A percentile compares a stretch with the other conserved stretches of the same genome.
Conservation (phyloP, 2,329 filamentous ascomycete genomes). For the Fusarium napiforme region DNA sequence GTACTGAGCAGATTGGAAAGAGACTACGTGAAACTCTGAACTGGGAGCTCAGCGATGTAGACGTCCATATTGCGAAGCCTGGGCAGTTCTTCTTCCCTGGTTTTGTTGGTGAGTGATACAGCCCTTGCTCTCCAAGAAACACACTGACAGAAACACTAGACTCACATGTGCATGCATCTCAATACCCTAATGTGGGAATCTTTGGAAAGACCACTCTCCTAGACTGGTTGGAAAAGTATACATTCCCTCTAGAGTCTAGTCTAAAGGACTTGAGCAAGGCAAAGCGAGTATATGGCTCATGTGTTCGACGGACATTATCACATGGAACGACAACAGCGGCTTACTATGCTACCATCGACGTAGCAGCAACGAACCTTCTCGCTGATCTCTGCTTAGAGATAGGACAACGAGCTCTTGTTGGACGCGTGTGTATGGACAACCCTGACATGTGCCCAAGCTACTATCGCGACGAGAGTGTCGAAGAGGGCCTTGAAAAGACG, state of each 20-base stretch:
- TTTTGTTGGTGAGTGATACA: slow-evolving; percentile 71
- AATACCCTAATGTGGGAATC: slow-evolving; percentile 93
- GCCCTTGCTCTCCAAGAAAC: not conserved
- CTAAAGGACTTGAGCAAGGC: slow-evolving; percentile 73
- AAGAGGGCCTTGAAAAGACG: slow-evolving; percentile 67
- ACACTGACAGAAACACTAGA: slow-evolving; percentile 62
- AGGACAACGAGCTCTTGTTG: slow-evolving; percentile 91
- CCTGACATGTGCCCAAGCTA: slow-evolving; percentile 72
- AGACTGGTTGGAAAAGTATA: slow-evolving; percentile 94
- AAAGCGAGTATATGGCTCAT: slow-evolving; percentile 77
- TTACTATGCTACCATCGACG: slow-evolving; percentile 94
- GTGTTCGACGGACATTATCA: slow-evolving; percentile 82
- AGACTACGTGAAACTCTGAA: slow-evolving; percentile 55
- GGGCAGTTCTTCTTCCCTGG: slow-evolving; percentile 85
- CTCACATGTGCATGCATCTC: slow-evolving; percentile 93
- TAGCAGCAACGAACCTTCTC: slow-evolving; percentile 89
- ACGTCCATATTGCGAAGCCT: slow-evolving; percentile 51
- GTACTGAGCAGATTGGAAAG: slow-evolving; percentile 45
- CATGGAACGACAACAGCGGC: slow-evolving; percentile 93
- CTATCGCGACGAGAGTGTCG: slow-evolving; percentile 79
- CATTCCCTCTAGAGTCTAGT: slow-evolving; percentile 89
- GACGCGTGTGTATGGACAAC: slow-evolving; percentile 94
- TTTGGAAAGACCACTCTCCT: slow-evolving; percentile 94
- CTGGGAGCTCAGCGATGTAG: slow-evolving; percentile 56
- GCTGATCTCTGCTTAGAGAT: slow-evolving; percentile 81